Evolutionary conservation across 805 yeast species (phyloP), one percentile per base, ranked within the genome.

Genomic region (Monosporozyma servazzii): DNA sequence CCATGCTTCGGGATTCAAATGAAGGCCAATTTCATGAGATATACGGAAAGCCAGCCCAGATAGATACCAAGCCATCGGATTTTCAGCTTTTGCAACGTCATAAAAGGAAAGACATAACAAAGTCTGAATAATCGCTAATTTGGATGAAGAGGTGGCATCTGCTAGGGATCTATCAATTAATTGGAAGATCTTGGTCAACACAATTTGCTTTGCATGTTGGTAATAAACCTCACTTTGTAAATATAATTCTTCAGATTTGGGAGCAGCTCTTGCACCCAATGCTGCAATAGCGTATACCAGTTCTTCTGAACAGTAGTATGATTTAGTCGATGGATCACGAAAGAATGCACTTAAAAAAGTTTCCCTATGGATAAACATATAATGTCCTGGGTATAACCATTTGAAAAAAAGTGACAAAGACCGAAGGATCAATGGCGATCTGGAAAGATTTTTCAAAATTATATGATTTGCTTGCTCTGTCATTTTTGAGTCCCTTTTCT

Each of bases 331-430:
- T 29, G 58, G 51, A 50, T 62, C 65, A 43, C 76, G 72, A 60
- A 78, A 79, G 58, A 80, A 79, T 54, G 81, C 84, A 47, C 71
- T 70, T 42, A 80, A 62, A 58, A 80, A 80, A 0, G 82, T 78
- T 57, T 80, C 85, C 51, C 84, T 64, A 60, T 76, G 79, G 23
- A 80, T 73, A 57, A 78, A 80, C 72, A 75, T 74, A 57, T 77
- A 77, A 56, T 78, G 75, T 59, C 78, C 83, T 5, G 84, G 84
- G 52, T 80, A 80, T 56, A 76, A 75, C 82, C 83, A 79, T 29
- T 74, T 74, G 62, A 80, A 80, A 61, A 80, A 55, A 15, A 57
- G 48, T 1, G 67, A 63, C 18, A 64, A 51, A 4, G 66, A 62
- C 18, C 56, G 53, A 11, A 63, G 45, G 11, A 63, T 57, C 15